Percentiles rank a stretch among this genome's conserved stretches.
Evolutionary conservation across 177 flowering plant species (phyloP).

Genomic region (Vitis hybrid): DNA sequence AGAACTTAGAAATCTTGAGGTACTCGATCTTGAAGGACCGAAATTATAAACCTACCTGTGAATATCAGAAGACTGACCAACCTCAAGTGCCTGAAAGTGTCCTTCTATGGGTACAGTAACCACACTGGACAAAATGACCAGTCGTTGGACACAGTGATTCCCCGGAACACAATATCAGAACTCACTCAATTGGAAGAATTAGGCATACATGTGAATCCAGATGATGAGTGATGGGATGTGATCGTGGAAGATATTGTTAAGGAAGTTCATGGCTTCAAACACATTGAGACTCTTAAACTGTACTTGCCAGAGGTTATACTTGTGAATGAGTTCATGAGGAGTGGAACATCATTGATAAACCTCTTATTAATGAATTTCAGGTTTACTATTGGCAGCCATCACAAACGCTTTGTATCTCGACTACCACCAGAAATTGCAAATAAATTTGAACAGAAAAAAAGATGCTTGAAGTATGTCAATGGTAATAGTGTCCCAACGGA

Average conservation of each 20-base stretch:
- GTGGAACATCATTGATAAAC: background rate
- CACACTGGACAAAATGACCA: too few species aligned
- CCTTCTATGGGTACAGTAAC: too few species aligned
- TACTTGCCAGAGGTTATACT: background rate
- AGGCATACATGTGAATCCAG: constrained; percentile 6
- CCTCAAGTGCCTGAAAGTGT: too few species aligned
- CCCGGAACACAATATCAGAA: background rate
- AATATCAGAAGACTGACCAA: too few species aligned
- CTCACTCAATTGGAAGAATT: constrained; percentile 2
- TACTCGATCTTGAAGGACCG: constrained; percentile 11
- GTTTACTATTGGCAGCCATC: background rate
- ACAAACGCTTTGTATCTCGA: background rate
- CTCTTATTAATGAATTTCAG: too few species aligned
- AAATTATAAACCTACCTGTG: background rate
- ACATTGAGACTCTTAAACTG: background rate
- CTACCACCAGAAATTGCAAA: background rate
- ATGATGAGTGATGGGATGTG: constrained; percentile 3
- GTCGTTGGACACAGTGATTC: too few species aligned
- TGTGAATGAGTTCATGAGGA: background rate
- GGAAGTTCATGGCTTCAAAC: background rate
- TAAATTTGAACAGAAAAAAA: background rate
- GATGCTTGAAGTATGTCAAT: constrained; percentile 2
- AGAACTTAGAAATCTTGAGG: constrained; percentile 5
- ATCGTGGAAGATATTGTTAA: background rate
- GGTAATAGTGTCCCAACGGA: background rate